A percentile compares a stretch with the other conserved stretches of the same genome.
Evolutionary conservation across 192 early-diverging fungal species (phyloP).

Genomic region (Piromyces finnis): DNA sequence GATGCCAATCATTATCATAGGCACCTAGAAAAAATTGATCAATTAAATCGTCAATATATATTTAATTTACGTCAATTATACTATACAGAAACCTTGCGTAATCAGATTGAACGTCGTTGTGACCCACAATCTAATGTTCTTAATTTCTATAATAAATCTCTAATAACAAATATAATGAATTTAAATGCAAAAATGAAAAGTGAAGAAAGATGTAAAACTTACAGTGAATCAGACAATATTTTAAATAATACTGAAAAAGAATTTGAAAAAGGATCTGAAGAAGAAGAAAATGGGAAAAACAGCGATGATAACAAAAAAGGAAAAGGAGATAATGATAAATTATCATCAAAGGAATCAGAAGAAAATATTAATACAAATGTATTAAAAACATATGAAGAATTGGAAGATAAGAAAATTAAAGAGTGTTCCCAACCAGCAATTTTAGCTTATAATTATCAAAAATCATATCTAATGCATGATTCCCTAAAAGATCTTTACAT

Average conservation of each 20-base stretch:
- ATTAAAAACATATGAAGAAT: neutral
- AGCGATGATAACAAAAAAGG: neutral
- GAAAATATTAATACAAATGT: neutral
- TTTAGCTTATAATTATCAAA: neutral
- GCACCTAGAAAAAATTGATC: neutral
- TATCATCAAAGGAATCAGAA: neutral
- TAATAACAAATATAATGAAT: neutral
- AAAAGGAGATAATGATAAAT: neutral
- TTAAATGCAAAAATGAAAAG: neutral
- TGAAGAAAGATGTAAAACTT: neutral
- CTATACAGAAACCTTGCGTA: neutral
- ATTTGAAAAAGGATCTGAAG: neutral
- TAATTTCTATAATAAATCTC: neutral
- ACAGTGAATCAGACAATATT: neutral
- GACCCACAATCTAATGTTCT: neutral
- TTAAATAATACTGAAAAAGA: neutral
- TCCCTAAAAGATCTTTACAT: neutral
- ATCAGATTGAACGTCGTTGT: neutral
- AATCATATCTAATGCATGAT: neutral
- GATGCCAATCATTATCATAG: neutral
- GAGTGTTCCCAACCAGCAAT: neutral
- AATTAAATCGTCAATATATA: neutral
- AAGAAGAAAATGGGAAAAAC: neutral
- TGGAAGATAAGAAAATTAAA: neutral
- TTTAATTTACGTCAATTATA: neutral